phyloP scores from a whole-genome alignment of 1,139 yeast species.

The Williopsis jadinii region DNA sequence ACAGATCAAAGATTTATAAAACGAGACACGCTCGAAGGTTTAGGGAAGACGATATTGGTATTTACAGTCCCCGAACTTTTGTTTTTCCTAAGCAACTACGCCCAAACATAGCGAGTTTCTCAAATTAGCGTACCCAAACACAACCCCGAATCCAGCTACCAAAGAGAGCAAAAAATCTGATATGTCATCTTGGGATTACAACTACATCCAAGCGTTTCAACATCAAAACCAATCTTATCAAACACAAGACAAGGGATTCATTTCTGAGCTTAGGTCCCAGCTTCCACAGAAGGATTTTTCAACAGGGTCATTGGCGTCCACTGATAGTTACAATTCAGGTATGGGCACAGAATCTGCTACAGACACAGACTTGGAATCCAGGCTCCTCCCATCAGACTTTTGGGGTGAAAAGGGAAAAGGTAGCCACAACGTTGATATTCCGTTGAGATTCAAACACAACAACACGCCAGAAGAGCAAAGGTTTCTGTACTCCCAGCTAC shows the following conservation, averaged over 20 bases:
- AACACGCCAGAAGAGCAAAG: constrained; percentile 12
- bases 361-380: constrained; percentile 7
- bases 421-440: not conserved
- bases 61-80: too few species aligned
- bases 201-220: constrained; percentile 1
- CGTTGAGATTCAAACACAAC: not conserved
- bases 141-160: too few species aligned
- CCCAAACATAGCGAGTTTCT: too few species aligned
- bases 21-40: too few species aligned
- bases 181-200: constrained; percentile 3
- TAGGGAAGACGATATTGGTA: too few species aligned
- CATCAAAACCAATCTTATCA: not conserved
- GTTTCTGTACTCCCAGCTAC: constrained; percentile 10
- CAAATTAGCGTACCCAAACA: too few species aligned
- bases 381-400: constrained; percentile 10
- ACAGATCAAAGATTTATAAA: too few species aligned
- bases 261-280: constrained; percentile 4
- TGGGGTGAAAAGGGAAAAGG: constrained; percentile 2
- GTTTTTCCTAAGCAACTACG: too few species aligned
- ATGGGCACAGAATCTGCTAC: too few species aligned
- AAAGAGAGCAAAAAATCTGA: too few species aligned
- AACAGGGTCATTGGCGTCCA: constrained; percentile 5
- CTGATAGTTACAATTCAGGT: too few species aligned
- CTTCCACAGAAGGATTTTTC: constrained; percentile 1
- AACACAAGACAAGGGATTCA: constrained; percentile 1